A percentile compares a stretch with the other conserved stretches of the same genome.
phyloP scores from a whole-genome alignment of 2,329 filamentous ascomycete genomes.

The Claviceps monticola region DNA sequence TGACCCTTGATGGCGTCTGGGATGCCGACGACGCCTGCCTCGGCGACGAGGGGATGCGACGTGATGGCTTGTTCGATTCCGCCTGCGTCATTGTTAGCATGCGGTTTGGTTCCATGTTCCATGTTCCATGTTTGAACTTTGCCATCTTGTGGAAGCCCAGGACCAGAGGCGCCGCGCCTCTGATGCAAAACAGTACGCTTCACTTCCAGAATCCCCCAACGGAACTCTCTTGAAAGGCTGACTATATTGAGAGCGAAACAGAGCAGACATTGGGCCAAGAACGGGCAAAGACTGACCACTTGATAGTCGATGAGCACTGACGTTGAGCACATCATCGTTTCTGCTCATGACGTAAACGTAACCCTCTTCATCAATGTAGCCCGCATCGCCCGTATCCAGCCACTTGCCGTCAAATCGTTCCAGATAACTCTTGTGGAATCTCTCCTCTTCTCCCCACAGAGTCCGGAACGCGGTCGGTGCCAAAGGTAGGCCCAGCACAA shows the following conservation, averaged over 20 bases:
- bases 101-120: neutral
- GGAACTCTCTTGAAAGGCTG: neutral
- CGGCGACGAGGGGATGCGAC: constrained; percentile 62
- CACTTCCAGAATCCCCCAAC: neutral
- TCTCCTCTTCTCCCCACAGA: constrained; percentile 71
- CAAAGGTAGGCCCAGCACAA: constrained; percentile 70
- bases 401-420: constrained; percentile 69
- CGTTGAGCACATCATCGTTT: constrained; percentile 82
- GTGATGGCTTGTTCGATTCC: constrained; percentile 85
- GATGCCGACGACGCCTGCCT: constrained; percentile 76
- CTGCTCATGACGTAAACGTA: constrained; percentile 52
- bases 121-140: too few relatives aligned
- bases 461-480: constrained; percentile 78
- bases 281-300: constrained; percentile 44
- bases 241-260: neutral
- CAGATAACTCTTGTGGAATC: constrained; percentile 77
- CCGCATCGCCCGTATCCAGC: constrained; percentile 85
- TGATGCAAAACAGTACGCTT: too few relatives aligned
- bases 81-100: constrained; percentile 31
- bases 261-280: too few relatives aligned
- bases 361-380: constrained; percentile 65
- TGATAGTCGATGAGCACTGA: constrained; percentile 83
- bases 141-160: too few relatives aligned
- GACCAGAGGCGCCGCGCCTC: too few relatives aligned
- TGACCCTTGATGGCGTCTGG: constrained; percentile 81